Base-by-base conservation (phyloP, 202 grass and related monocot species). In the Musa balbisiana region DNA sequence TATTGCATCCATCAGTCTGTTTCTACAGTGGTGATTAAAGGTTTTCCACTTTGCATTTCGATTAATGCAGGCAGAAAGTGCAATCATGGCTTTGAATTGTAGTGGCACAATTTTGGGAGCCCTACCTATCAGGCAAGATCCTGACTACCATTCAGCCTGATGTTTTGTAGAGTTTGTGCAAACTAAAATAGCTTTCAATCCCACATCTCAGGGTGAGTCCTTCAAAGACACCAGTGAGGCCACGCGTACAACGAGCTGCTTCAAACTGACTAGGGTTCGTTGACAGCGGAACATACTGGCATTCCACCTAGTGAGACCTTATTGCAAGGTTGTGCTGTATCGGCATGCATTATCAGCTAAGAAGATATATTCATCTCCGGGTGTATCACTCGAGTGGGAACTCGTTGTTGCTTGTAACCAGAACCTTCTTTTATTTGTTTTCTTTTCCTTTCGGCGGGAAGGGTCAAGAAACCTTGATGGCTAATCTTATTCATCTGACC, bases 161-260 rank as follows among this genome's bases (percentile, higher is more conserved):
- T 52, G 49, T 14, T 1, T 11, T 12, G 33, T 43, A 1, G 0
- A 29, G 29, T 29, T 23, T 72, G 0, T 12, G 52, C 5, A 11
- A 24, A 11, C 2, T 53, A 53, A 72, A 8, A 22, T 72, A 72
- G 12, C 20, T 24, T 22, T 53, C 9, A 53, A 24, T 67, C 33
- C 27, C 33, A 10, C 64, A 51, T 22, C 11, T 14, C 56, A 76
- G 73, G 73, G 73, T 76, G 56, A 76, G 56, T 63, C 73, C 73
- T 76, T 76, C 73, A 12, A 76, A 76, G 73, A 76, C 73, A 76
- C 73, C 55, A 15, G 73, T 76, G 13, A 63, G 73, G 73, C 27
- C 73, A 15, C 55, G 33, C 12, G 29, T n/a, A 15, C 27, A 29
- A 11, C 73, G 58, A 62, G 56, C 55, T 13, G 11, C 73, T 21